Percentiles rank a stretch among this genome's conserved stretches.
Evolutionary conservation across 768 basidiomycete genomes (phyloP).

Genomic region (Leucocoprinus leucothites): DNA sequence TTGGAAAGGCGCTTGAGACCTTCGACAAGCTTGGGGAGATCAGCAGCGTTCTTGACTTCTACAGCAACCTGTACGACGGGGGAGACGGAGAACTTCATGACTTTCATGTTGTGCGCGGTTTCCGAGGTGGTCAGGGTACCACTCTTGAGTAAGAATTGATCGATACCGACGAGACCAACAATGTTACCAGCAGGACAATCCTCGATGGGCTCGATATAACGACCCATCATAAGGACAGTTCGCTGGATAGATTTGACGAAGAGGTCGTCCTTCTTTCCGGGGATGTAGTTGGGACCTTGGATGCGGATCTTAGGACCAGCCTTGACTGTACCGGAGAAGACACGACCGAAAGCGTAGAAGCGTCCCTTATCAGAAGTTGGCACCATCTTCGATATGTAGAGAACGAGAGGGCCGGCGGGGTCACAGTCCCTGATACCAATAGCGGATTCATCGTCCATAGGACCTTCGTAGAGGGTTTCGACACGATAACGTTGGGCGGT

Average conservation of each 20-base stretch:
- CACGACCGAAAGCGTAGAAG: conserved; percentile 99
- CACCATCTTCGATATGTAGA: conserved; percentile 99
- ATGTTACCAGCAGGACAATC: conserved; percentile 99
- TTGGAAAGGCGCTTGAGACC: conserved; percentile 99
- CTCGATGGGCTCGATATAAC: conserved; percentile 97
- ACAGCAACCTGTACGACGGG: conserved; percentile 99
- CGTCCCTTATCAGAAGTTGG: conserved; percentile 99
- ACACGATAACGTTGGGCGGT: conserved; percentile 99
- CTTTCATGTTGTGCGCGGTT: conserved; percentile 99
- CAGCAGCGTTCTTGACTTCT: conserved; percentile 99
- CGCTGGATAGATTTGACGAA: conserved; percentile 99
- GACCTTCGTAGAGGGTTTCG: conserved; percentile 99
- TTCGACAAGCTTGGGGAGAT: conserved; percentile 99
- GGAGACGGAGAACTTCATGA: conserved; percentile 99
- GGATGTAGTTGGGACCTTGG: conserved; percentile 98
- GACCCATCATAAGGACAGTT: conserved; percentile 99
- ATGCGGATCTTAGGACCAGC: conserved; percentile 99
- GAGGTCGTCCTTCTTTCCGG: conserved; percentile 98
- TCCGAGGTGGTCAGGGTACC: conserved; percentile 97
- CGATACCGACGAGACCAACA: conserved; percentile 97
- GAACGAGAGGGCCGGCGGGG: conserved; percentile 92
- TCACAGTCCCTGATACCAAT: conserved; percentile 98
- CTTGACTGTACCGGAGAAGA: conserved; percentile 97
- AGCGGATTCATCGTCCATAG: conserved; percentile 99
- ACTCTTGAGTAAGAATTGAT: conserved; percentile 99